These are phyloP conservation scores for Phialocephala subalpina DNA, from an alignment of 2,329 filamentous ascomycete species.

Conservation along the genomic window DNA sequence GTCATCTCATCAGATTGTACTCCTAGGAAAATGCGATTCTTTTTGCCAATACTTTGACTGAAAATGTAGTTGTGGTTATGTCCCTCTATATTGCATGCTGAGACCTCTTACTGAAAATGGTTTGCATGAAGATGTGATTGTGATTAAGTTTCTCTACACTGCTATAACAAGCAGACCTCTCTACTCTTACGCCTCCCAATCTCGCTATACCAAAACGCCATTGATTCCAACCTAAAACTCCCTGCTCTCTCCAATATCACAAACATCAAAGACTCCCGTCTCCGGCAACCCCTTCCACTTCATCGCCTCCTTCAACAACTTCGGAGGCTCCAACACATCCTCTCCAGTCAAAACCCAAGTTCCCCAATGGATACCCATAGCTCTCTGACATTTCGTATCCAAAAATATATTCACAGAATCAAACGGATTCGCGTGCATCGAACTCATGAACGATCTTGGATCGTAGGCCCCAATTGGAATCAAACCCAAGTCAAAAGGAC, in stretches of 20 bases:
- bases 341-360: constrained; percentile 82
- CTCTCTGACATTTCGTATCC: constrained; percentile 79
- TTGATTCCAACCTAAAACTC: constrained; percentile 66
- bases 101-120: neutral
- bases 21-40: constrained; percentile 24
- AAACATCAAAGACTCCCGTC: constrained; percentile 80
- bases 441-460: constrained; percentile 75
- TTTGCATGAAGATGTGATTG: constrained; percentile 6
- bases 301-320: constrained; percentile 75
- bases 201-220: neutral
- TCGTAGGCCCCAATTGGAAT: constrained; percentile 94
- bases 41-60: neutral
- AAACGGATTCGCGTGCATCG: constrained; percentile 85
- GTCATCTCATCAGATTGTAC: constrained; percentile 28
- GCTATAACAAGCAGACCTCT: neutral
- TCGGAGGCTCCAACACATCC: constrained; percentile 84
- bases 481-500: constrained; percentile 89
- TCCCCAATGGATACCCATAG: constrained; percentile 93
- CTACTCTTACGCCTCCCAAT: neutral
- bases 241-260: constrained; percentile 83
- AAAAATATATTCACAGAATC: constrained; percentile 90
- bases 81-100: too few relatives aligned
- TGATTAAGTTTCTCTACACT: constrained; percentile 14
- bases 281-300: constrained; percentile 71
- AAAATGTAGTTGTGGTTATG: constrained; percentile 11